Percentiles rank a stretch among this genome's conserved stretches.
These are phyloP conservation scores for Emydomyces testavorans DNA, from an alignment of 2,329 filamentous ascomycete genomes.

Conservation along the genomic window DNA sequence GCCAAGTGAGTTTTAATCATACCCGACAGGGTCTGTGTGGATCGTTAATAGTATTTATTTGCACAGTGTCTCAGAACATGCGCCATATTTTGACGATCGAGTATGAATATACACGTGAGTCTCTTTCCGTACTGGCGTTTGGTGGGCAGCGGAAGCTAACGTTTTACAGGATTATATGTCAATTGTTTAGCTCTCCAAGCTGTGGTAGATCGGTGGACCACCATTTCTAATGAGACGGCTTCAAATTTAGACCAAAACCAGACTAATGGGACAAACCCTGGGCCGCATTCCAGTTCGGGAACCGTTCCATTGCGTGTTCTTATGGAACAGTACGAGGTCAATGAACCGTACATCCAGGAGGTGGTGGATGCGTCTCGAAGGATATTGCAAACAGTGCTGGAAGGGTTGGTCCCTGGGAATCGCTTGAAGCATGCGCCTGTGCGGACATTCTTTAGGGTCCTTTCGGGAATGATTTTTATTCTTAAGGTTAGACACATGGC, in stretches of 20 bases:
- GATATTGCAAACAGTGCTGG: slow-evolving; percentile 48
- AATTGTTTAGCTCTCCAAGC: slow-evolving; percentile 91
- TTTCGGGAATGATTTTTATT: slow-evolving; percentile 54
- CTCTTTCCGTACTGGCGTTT: no score
- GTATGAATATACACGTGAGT: slow-evolving; percentile 77
- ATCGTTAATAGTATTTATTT: not conserved
- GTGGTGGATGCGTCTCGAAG: slow-evolving; percentile 51
- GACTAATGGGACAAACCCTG: slow-evolving; percentile 15
- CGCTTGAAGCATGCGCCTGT: slow-evolving; percentile 52
- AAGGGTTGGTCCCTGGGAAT: slow-evolving; percentile 47
- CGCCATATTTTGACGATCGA: slow-evolving; percentile 79
- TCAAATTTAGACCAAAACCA: slow-evolving; percentile 12
- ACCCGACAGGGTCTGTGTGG: not conserved
- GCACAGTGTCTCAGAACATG: slow-evolving; percentile 45
- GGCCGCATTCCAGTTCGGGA: slow-evolving; percentile 17
- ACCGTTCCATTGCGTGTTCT: slow-evolving; percentile 30
- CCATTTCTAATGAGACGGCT: slow-evolving; percentile 38
- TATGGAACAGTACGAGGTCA: slow-evolving; percentile 44
- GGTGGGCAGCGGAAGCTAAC: slow-evolving; percentile 12
- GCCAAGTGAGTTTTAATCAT: slow-evolving; percentile 25
- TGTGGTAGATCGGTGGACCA: slow-evolving; percentile 84
- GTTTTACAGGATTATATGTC: slow-evolving; percentile 54
- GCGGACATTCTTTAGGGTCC: slow-evolving; percentile 52
- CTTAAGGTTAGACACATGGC: slow-evolving; percentile 40
- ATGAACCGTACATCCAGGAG: slow-evolving; percentile 51